Evolutionary conservation across 2,329 filamentous ascomycete genomes (phyloP).

Genomic region (Penicillium sumatraense): DNA sequence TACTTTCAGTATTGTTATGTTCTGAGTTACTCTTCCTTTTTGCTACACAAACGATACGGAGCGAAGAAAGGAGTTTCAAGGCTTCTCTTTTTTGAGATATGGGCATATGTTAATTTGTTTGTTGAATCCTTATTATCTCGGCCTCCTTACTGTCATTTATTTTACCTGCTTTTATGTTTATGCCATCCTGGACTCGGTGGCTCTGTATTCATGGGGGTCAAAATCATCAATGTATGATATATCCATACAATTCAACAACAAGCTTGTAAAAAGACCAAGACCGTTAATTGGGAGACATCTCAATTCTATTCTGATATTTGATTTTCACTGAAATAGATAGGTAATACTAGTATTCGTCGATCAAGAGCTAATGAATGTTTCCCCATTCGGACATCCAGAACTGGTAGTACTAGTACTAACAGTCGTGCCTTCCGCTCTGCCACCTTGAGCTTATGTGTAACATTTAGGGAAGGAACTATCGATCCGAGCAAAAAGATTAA

Average conservation of each 20-base stretch:
- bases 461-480: constrained; percentile 1
- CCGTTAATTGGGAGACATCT: no score
- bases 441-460: not conserved
- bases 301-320: no score
- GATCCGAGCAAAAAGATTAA: not conserved
- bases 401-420: not conserved
- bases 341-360: no score
- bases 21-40: not conserved
- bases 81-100: not conserved
- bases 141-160: not conserved
- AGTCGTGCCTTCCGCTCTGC: not conserved
- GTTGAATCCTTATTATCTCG: constrained; percentile 4
- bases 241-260: constrained; percentile 15
- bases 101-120: not conserved
- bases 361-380: no score
- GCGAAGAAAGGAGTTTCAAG: constrained; percentile 18
- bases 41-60: constrained; percentile 1
- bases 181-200: constrained; percentile 13
- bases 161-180: constrained; percentile 6
- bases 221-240: constrained; percentile 23
- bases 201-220: constrained; percentile 25
- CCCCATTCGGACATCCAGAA: not conserved
- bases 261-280: not conserved
- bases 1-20: constrained; percentile 7
- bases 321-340: no score